Percentiles rank a stretch among this genome's conserved stretches.
These are phyloP conservation scores for Neurospora sp. DNA, from an alignment of 495 filamentous ascomycete species.

Conservation along the genomic window DNA sequence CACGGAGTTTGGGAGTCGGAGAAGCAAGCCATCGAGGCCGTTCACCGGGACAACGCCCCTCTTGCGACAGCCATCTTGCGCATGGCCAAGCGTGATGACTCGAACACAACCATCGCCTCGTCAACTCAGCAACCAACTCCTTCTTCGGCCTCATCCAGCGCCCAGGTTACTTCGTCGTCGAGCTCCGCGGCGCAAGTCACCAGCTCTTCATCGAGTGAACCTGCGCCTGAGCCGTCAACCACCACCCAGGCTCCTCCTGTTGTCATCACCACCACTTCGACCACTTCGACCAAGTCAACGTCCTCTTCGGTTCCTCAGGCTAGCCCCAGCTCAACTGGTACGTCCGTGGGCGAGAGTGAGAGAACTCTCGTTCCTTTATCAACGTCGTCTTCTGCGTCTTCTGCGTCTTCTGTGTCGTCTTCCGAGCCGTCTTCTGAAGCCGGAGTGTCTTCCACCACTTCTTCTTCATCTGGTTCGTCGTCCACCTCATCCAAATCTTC, in stretches of 20 bases:
- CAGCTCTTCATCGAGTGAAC: not conserved
- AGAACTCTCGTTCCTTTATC: slow-evolving; percentile 5
- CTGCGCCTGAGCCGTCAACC: not conserved
- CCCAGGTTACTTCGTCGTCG: not conserved
- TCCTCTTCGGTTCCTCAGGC: not conserved
- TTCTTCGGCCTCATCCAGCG: slow-evolving; percentile 3
- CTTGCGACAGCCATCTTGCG: slow-evolving; percentile 26
- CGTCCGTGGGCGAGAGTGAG: slow-evolving; percentile 7
- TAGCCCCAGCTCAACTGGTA: slow-evolving; percentile 4
- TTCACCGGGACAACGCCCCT: slow-evolving; percentile 19
- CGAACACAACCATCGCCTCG: slow-evolving; percentile 6
- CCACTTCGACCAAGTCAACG: slow-evolving; percentile 1
- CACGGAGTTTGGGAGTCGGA: slow-evolving; percentile 29
- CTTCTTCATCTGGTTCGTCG: slow-evolving; percentile 1
- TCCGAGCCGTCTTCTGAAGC: not conserved
- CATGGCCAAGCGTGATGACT: slow-evolving; percentile 30
- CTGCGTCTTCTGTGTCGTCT: slow-evolving; percentile 7
- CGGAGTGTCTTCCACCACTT: slow-evolving; percentile 2
- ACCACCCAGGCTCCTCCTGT: slow-evolving; percentile 9
- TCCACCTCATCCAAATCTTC: not conserved
- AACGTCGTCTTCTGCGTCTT: slow-evolving; percentile 5
- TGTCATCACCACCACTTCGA: not conserved
- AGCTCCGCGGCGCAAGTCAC: not conserved
- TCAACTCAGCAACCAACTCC: not conserved
- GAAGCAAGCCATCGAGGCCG: slow-evolving; percentile 21